Evolutionary conservation across 2,329 filamentous ascomycete genomes (phyloP).

Genomic region (Tothia fuscella): DNA sequence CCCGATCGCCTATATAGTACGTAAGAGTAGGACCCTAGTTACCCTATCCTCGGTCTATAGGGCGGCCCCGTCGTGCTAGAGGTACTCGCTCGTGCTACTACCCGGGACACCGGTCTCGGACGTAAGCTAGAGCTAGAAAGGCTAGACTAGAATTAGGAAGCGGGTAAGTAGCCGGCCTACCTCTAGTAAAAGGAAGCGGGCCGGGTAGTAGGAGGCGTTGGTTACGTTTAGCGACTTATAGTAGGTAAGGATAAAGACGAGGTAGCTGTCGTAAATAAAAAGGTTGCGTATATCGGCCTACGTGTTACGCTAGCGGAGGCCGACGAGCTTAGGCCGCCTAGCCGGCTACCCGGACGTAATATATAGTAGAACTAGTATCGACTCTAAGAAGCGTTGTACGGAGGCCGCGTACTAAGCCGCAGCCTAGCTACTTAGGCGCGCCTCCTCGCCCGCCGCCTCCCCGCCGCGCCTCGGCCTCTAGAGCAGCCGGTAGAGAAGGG

Average conservation of each 20-base stretch:
- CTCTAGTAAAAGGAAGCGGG: background rate
- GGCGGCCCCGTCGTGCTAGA: background rate
- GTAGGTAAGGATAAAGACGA: conserved; percentile 4
- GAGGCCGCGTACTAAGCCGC: background rate
- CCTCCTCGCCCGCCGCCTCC: no score
- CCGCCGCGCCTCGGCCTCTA: no score
- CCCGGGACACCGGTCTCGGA: no score
- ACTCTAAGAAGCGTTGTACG: conserved; percentile 4
- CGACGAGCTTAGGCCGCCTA: background rate
- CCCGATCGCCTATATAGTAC: background rate
- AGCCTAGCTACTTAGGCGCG: background rate
- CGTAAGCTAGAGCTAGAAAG: background rate
- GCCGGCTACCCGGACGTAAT: background rate
- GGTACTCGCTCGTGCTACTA: background rate
- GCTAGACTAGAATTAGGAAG: background rate
- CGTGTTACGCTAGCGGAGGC: no score
- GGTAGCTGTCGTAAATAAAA: conserved; percentile 1
- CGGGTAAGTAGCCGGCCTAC: background rate
- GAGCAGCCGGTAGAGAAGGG: background rate
- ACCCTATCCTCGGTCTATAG: background rate
- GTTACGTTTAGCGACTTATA: conserved; percentile 5
- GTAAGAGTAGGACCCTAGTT: background rate
- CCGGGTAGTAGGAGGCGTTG: background rate
- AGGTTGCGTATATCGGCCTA: background rate
- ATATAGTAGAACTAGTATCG: background rate